Evolutionary conservation across 225 moss, liverwort and hornwort species (phyloP).

Genomic region (Neckera pumila): DNA sequence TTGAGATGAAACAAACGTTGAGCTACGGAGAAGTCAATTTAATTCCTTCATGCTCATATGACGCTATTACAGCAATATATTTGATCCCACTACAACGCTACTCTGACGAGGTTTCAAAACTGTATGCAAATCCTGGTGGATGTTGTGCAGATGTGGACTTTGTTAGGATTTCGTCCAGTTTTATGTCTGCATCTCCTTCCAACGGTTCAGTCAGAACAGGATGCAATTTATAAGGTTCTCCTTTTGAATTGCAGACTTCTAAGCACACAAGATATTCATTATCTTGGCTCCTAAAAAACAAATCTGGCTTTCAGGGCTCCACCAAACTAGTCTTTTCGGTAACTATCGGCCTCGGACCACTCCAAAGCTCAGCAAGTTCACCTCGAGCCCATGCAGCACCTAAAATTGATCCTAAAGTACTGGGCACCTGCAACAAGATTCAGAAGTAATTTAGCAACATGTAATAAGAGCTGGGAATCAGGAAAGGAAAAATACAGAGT

Average conservation of each 20-base stretch:
- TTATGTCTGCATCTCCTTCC: background rate
- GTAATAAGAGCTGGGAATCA: background rate
- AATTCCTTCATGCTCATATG: background rate
- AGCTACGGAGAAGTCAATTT: background rate
- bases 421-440: slow-evolving; percentile 23
- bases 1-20: background rate
- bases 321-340: slow-evolving; percentile 73
- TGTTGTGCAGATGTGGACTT: background rate
- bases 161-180: background rate
- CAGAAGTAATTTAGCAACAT: background rate
- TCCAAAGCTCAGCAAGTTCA: slow-evolving; percentile 91
- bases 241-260: background rate
- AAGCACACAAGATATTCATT: background rate
- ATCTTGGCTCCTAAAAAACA: background rate
- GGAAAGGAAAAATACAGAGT: background rate
- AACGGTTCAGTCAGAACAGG: background rate
- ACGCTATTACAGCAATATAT: background rate
- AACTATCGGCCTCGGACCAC: slow-evolving; percentile 84
- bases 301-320: slow-evolving; percentile 31
- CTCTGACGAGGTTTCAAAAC: background rate
- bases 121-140: background rate
- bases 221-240: background rate
- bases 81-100: background rate
- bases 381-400: slow-evolving; percentile 75
- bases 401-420: slow-evolving; percentile 41